A percentile compares a stretch with the other conserved stretches of the same genome.
phyloP scores from a whole-genome alignment of 2,329 filamentous ascomycete genomes.

The Neocatenulostroma microsporum region DNA sequence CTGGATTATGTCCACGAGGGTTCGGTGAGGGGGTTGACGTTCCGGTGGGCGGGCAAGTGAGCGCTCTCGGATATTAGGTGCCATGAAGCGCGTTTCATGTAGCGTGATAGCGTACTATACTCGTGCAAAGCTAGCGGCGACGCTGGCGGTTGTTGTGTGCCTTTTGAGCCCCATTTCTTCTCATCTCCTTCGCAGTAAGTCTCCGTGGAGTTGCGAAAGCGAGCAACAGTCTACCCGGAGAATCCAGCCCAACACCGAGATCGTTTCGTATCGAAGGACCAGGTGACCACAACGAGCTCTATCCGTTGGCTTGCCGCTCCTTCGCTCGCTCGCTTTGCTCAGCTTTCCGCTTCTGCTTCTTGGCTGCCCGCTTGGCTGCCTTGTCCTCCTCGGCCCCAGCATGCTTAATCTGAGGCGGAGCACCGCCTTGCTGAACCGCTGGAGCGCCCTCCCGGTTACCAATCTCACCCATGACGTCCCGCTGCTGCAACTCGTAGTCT shows the following conservation, averaged over 20 bases:
- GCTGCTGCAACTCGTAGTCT: conserved; percentile 34
- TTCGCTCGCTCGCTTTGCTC: conserved; percentile 24
- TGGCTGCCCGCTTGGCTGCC: conserved; percentile 47
- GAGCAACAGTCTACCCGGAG: not conserved
- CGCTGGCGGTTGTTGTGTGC: not conserved
- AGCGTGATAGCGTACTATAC: too few species aligned
- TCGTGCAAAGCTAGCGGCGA: too few species aligned
- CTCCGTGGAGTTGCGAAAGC: not conserved
- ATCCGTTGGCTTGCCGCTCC: not conserved
- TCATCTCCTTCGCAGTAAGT: not conserved
- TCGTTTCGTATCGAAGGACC: conserved; percentile 1
- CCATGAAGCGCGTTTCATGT: too few species aligned
- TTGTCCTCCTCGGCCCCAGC: conserved; percentile 31
- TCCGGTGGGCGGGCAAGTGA: too few species aligned
- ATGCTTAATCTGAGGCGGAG: conserved; percentile 13
- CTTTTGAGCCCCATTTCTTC: not conserved
- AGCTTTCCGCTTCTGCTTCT: conserved; percentile 47
- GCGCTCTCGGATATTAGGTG: too few species aligned
- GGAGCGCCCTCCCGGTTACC: conserved; percentile 27
- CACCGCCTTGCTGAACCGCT: conserved; percentile 28
- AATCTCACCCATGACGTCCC: conserved; percentile 35
- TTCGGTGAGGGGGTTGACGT: too few species aligned
- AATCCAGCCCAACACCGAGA: not conserved
- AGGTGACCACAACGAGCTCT: not conserved
- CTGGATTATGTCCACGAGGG: too few species aligned